Evolutionary conservation across 495 filamentous ascomycete species (phyloP).

Genomic region (Penicillium argentinense): DNA sequence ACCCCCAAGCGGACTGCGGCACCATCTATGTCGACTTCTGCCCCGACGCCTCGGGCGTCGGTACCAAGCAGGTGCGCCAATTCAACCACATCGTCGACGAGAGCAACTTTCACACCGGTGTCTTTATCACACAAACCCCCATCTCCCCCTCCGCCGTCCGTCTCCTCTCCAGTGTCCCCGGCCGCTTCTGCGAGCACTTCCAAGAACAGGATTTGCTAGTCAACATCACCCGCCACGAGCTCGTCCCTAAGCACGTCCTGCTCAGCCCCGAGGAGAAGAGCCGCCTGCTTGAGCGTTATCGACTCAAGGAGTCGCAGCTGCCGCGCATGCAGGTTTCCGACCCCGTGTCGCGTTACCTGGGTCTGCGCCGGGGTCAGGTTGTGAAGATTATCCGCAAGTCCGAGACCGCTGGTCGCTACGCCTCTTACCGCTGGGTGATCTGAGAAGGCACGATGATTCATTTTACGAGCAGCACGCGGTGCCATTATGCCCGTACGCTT

Average conservation of each 20-base stretch:
- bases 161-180: conserved; percentile 73
- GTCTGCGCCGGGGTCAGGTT: conserved; percentile 88
- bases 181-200: conserved; percentile 86
- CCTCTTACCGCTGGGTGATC: conserved; percentile 66
- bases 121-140: conserved; percentile 78
- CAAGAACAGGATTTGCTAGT: conserved; percentile 92
- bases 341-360: conserved; percentile 89
- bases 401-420: conserved; percentile 57
- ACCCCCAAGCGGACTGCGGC: conserved; percentile 71
- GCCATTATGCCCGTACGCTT: no score
- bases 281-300: conserved; percentile 78
- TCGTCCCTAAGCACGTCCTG: conserved; percentile 91
- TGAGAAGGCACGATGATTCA: conserved; percentile 30
- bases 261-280: conserved; percentile 88
- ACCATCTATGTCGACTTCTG: conserved; percentile 93
- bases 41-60: conserved; percentile 65
- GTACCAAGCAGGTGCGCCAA: conserved; percentile 84
- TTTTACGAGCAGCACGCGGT: no score
- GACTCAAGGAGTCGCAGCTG: conserved; percentile 95
- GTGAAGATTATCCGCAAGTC: conserved; percentile 95
- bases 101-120: conserved; percentile 81
- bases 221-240: conserved; percentile 97
- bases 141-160: conserved; percentile 74
- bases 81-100: conserved; percentile 79
- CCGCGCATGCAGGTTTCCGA: conserved; percentile 88